Evolutionary conservation across 2,329 filamentous ascomycete species (phyloP).

Genomic region (Aspergillus oerlinghausenensis): DNA sequence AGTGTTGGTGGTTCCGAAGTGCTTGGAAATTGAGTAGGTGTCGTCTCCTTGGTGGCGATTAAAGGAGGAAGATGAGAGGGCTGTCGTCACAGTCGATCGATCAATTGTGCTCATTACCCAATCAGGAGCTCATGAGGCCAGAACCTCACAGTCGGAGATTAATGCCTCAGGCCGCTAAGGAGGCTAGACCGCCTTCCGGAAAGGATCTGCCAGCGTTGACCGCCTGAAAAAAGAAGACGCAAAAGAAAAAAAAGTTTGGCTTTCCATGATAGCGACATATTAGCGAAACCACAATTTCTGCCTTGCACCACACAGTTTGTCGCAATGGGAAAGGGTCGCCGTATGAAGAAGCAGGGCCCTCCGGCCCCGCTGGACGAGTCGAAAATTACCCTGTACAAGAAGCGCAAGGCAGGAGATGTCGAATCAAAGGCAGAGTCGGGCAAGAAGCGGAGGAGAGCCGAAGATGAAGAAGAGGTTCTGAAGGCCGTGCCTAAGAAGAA

Average conservation of each 20-base stretch:
- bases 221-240: slow-evolving; percentile 25
- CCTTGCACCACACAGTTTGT: slow-evolving; percentile 12
- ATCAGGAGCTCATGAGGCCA: slow-evolving; percentile 15
- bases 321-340: slow-evolving; percentile 81
- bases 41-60: not conserved
- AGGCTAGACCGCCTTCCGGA: slow-evolving; percentile 16
- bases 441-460: slow-evolving; percentile 61
- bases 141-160: not conserved
- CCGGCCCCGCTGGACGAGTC: slow-evolving; percentile 76
- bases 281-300: slow-evolving; percentile 8
- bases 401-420: slow-evolving; percentile 75
- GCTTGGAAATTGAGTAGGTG: not conserved
- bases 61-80: not conserved
- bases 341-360: slow-evolving; percentile 92
- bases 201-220: slow-evolving; percentile 21
- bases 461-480: slow-evolving; percentile 40
- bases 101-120: slow-evolving; percentile 12
- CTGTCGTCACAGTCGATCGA: slow-evolving; percentile 1
- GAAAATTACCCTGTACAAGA: slow-evolving; percentile 57
- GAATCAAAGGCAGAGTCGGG: slow-evolving; percentile 50
- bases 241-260: slow-evolving; percentile 25
- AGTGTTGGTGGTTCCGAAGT: not conserved
- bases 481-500: slow-evolving; percentile 39
- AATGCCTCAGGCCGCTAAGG: slow-evolving; percentile 1
- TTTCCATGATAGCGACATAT: slow-evolving; percentile 13